Percentiles rank a stretch among this genome's conserved stretches.
Evolutionary conservation across 352 stramenopile genomes (phyloP).

Genomic region (Hyaloperonospora brassicae): DNA sequence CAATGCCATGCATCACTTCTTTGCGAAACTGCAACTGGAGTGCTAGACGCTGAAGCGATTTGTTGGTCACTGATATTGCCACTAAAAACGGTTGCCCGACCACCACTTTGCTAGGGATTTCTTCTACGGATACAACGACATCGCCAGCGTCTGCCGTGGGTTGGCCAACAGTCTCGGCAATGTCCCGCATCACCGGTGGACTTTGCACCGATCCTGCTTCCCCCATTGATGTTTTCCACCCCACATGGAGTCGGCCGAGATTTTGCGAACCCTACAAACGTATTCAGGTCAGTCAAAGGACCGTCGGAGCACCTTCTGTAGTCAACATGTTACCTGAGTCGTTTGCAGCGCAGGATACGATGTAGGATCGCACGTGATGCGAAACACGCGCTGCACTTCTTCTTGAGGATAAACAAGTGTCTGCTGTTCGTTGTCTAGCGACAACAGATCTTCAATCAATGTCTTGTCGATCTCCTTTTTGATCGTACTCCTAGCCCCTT

Average conservation of each 20-base stretch:
- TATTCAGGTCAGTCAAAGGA: background rate
- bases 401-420: constrained; percentile 72
- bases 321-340: constrained; percentile 24
- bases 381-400: constrained; percentile 72
- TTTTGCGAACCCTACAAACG: constrained; percentile 44
- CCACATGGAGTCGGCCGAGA: constrained; percentile 64
- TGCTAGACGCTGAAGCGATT: constrained; percentile 44
- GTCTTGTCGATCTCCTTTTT: constrained; percentile 7
- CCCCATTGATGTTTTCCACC: constrained; percentile 75
- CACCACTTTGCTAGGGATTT: constrained; percentile 40
- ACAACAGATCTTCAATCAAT: constrained; percentile 27
- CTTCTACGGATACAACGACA: constrained; percentile 35
- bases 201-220: constrained; percentile 78
- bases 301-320: background rate
- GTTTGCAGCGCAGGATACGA: constrained; percentile 28
- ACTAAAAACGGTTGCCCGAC: constrained; percentile 50
- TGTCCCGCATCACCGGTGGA: constrained; percentile 66
- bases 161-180: constrained; percentile 6
- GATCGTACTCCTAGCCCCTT: constrained; percentile 1
- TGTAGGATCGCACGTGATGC: constrained; percentile 34
- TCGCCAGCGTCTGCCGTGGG: constrained; percentile 17
- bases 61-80: constrained; percentile 53
- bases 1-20: constrained; percentile 57
- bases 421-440: constrained; percentile 24
- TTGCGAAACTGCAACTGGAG: constrained; percentile 78